Evolutionary conservation across 768 basidiomycete genomes (phyloP), one percentile per base, ranked within the genome.

Genomic region (Trametes cubensis): DNA sequence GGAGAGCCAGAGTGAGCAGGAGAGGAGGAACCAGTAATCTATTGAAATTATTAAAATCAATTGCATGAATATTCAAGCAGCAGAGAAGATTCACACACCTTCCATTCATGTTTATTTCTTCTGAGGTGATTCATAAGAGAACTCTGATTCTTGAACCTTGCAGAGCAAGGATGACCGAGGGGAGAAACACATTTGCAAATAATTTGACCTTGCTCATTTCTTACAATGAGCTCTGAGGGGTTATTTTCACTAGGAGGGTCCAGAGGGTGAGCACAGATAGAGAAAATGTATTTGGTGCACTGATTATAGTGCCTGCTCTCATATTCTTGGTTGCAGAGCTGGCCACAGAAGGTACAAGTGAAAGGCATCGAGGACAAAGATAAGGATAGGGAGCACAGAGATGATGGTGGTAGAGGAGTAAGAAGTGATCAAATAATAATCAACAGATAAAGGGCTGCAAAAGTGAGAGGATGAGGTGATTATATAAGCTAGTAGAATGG

Each of bases 141-240:
- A 15, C 11, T 15, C n/a, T 38, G 55, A 30, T 26, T 47, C 5
- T 14, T 40, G 34, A 34, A 47, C 14, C 15, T 34, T 2, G n/a
- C n/a, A 21, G 21, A 20, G 23, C 55, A 57, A 2, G 38, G 18
- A 4, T 18, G 26, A 3, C 55, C 55, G 13, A 30, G 2, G 5
- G 25, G 28, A 48, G 21, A 18, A 30, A 48, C 38, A 21, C 55
- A 57, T 57, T 44, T 57, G 45, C 55, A 57, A 17, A 57, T 57
- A 38, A 57, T 57, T 7, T 20, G 5, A 48, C 38, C 55, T 46
- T 48, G 26, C 34, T n/a, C 18, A 26, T 20, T 30, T 57, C 45
- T 44, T 44, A 47, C n/a, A 15, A 7, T 21, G 7, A 17, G 10
- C 21, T 57, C 10, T 4, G 30, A 47, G 38, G 51, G n/a, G 11